These are phyloP conservation scores for Saturnispora gosingensis DNA, from an alignment of 805 yeast species.

Conservation along the genomic window DNA sequence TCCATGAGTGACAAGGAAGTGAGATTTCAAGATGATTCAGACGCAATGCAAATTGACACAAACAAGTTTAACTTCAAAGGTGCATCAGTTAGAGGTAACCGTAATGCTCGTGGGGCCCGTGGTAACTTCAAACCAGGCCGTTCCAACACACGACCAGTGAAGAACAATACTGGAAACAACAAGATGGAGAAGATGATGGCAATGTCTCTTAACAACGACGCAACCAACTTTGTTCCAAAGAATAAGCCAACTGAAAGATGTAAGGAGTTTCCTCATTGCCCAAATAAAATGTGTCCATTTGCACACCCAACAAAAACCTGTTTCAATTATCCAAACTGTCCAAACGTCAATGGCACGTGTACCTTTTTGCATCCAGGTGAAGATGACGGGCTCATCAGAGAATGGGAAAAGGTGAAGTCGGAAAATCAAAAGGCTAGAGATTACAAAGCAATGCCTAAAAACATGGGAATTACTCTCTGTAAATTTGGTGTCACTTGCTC, in stretches of 20 bases:
- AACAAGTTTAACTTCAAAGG: slow-evolving; percentile 4
- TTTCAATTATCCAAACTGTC: slow-evolving; percentile 66
- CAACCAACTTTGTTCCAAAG: slow-evolving; percentile 34
- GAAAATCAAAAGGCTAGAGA: slow-evolving; percentile 10
- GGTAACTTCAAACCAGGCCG: slow-evolving; percentile 8
- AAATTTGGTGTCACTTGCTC: slow-evolving; percentile 70
- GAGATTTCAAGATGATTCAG: slow-evolving; percentile 21
- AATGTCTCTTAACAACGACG: slow-evolving; percentile 23
- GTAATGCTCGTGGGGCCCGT: slow-evolving; percentile 3
- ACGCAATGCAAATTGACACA: slow-evolving; percentile 15
- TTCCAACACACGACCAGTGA: neutral
- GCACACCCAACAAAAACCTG: slow-evolving; percentile 78
- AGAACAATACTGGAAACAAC: slow-evolving; percentile 6
- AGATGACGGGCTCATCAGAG: slow-evolving; percentile 64
- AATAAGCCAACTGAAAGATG: slow-evolving; percentile 53
- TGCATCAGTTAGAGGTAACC: neutral
- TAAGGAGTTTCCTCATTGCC: slow-evolving; percentile 62
- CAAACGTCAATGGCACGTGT: slow-evolving; percentile 75
- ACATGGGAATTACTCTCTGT: slow-evolving; percentile 50
- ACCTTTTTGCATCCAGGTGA: slow-evolving; percentile 77
- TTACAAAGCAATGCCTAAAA: slow-evolving; percentile 7
- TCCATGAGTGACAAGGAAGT: slow-evolving; percentile 18
- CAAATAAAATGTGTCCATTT: slow-evolving; percentile 53
- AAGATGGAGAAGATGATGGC: slow-evolving; percentile 21
- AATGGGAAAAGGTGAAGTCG: slow-evolving; percentile 49